Percentiles rank a stretch among this genome's conserved stretches.
Evolutionary conservation across 1,139 yeast genomes (phyloP).

Genomic region (Taphrina wiesneri): DNA sequence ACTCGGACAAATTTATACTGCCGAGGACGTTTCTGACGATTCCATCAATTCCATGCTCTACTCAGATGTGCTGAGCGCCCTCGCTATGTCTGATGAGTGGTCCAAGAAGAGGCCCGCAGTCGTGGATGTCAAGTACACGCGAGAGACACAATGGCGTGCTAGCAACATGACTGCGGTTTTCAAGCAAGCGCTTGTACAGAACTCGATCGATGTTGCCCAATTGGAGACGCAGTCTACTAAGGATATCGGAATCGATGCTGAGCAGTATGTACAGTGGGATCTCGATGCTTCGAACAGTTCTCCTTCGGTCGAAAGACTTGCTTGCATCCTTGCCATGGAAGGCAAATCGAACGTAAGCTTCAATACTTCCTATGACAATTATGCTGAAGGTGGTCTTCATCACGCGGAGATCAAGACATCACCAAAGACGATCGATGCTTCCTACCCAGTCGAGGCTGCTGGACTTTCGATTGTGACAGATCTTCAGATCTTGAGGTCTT

Average conservation of each 20-base stretch:
- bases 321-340: constrained; percentile 71
- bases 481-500: constrained; percentile 54
- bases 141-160: constrained; percentile 31
- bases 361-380: constrained; percentile 70
- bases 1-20: constrained; percentile 55
- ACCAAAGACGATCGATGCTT: constrained; percentile 43
- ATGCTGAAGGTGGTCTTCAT: constrained; percentile 70
- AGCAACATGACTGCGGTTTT: constrained; percentile 33
- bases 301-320: constrained; percentile 64
- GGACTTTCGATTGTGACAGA: constrained; percentile 68
- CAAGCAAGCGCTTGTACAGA: constrained; percentile 7
- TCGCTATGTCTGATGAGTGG: constrained; percentile 38
- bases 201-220: constrained; percentile 35
- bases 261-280: constrained; percentile 65
- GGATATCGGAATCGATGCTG: constrained; percentile 39
- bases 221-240: constrained; percentile 37
- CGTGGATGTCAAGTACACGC: constrained; percentile 44
- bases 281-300: constrained; percentile 60
- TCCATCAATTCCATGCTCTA: constrained; percentile 50
- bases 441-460: constrained; percentile 56
- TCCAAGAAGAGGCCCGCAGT: constrained; percentile 32
- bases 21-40: constrained; percentile 46
- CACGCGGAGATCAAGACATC: constrained; percentile 64
- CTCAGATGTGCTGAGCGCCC: constrained; percentile 72
- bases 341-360: constrained; percentile 56